phyloP scores from a whole-genome alignment of 345 rosid genomes.

The Citrus sinensis region DNA sequence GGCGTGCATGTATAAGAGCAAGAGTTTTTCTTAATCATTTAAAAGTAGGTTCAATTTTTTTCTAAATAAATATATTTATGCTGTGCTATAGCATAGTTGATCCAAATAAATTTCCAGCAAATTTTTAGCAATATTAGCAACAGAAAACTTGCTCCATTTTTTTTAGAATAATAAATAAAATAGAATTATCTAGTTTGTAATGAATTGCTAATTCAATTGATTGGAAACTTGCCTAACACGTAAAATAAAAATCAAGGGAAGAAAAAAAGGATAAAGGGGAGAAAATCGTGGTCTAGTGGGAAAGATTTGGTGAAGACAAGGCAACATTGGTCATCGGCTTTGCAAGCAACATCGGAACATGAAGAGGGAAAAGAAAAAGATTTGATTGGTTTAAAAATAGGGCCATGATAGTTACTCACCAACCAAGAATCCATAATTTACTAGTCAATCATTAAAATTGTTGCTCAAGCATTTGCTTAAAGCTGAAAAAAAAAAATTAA shows the following conservation, averaged over 20 bases:
- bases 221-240: neutral
- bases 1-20: no score
- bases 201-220: neutral
- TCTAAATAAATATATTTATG: no score
- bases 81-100: no score
- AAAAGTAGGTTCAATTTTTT: no score
- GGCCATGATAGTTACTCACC: conserved; percentile 11
- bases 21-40: no score
- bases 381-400: neutral
- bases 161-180: neutral
- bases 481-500: neutral
- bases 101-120: no score
- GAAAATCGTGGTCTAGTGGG: neutral
- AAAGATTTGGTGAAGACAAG: neutral
- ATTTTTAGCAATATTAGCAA: no score
- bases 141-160: neutral
- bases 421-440: conserved; percentile 1
- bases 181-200: neutral
- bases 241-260: neutral
- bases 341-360: conserved; percentile 6
- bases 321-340: neutral
- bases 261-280: neutral
- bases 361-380: neutral
- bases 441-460: conserved; percentile 6
- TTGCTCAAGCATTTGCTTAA: conserved; percentile 17